Percentiles rank a stretch among this genome's conserved stretches.
These are phyloP conservation scores for Suillus alpinus DNA, from an alignment of 768 basidiomycete genomes.

Conservation along the genomic window DNA sequence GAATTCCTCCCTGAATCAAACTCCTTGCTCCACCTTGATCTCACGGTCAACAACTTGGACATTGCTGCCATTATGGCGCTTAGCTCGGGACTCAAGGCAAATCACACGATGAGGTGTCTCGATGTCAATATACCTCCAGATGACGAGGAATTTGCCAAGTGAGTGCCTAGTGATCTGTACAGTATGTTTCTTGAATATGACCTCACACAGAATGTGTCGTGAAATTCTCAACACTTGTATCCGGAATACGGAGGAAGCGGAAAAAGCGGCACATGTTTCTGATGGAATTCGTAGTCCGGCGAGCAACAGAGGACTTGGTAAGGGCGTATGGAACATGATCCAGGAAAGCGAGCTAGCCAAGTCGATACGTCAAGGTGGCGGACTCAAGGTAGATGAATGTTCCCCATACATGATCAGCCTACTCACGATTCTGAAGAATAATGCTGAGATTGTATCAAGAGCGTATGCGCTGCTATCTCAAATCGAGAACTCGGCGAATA, in stretches of 20 bases:
- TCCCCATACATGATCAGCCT: neutral
- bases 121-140: slow-evolving; percentile 90
- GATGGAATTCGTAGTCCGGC: slow-evolving; percentile 20
- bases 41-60: slow-evolving; percentile 81
- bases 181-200: slow-evolving; percentile 22
- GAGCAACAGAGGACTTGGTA: slow-evolving; percentile 56
- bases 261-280: slow-evolving; percentile 29
- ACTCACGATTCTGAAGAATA: neutral
- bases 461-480: slow-evolving; percentile 42
- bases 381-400: slow-evolving; percentile 53
- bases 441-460: slow-evolving; percentile 18
- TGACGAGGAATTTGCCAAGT: slow-evolving; percentile 75
- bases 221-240: slow-evolving; percentile 90
- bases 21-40: slow-evolving; percentile 86
- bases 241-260: slow-evolving; percentile 90
- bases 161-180: neutral
- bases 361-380: slow-evolving; percentile 51
- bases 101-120: slow-evolving; percentile 84
- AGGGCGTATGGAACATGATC: slow-evolving; percentile 81
- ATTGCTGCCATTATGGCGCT: slow-evolving; percentile 93
- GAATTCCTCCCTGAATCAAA: slow-evolving; percentile 93
- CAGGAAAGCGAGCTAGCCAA: slow-evolving; percentile 82
- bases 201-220: slow-evolving; percentile 61
- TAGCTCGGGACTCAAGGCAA: slow-evolving; percentile 78
- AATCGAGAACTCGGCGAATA: slow-evolving; percentile 31